Conservation (phyloP, 805 yeast genomes). For the Saccharomycopsis fodiens region DNA sequence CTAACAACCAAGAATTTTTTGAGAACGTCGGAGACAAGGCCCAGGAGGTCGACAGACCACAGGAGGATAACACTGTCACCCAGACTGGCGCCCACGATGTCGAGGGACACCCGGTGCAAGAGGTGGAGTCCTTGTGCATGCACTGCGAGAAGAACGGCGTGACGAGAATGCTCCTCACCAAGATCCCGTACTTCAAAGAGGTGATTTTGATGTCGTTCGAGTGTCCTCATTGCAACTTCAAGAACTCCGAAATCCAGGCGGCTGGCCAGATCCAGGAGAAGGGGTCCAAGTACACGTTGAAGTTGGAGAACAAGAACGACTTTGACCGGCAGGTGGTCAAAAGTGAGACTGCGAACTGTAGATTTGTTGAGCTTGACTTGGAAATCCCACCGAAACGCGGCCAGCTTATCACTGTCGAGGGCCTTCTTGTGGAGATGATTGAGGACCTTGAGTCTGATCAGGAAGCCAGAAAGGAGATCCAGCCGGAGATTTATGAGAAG, state of each 20-base stretch:
- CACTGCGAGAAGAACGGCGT: conserved; percentile 82
- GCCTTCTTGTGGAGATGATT: conserved; percentile 74
- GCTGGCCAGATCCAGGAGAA: conserved; percentile 87
- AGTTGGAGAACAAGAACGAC: conserved; percentile 62
- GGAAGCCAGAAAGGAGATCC: conserved; percentile 62
- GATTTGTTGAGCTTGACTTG: conserved; percentile 75
- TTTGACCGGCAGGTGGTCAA: conserved; percentile 88
- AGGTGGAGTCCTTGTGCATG: conserved; percentile 92
- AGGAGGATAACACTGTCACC: conserved; percentile 32
- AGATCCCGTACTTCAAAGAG: conserved; percentile 88
- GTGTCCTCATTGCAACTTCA: conserved; percentile 91
- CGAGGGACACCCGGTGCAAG: conserved; percentile 92
- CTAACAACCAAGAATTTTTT: conserved; percentile 36
- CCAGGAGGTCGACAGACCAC: conserved; percentile 23
- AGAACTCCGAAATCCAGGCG: conserved; percentile 91
- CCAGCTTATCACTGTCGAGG: conserved; percentile 88
- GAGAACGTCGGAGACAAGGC: conserved; percentile 57
- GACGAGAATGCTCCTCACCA: conserved; percentile 76
- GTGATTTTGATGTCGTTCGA: conserved; percentile 89
- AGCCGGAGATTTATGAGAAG: conserved; percentile 69
- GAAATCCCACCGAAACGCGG: conserved; percentile 96
- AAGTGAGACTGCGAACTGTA: conserved; percentile 76
- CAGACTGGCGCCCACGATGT: conserved; percentile 76
- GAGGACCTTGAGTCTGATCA: conserved; percentile 78
- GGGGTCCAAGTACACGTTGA: conserved; percentile 68